Percentiles rank a stretch among this genome's conserved stretches.
These are phyloP conservation scores for Platanthera guangdongensis DNA, from an alignment of 106 monocot genomes.

Conservation along the genomic window DNA sequence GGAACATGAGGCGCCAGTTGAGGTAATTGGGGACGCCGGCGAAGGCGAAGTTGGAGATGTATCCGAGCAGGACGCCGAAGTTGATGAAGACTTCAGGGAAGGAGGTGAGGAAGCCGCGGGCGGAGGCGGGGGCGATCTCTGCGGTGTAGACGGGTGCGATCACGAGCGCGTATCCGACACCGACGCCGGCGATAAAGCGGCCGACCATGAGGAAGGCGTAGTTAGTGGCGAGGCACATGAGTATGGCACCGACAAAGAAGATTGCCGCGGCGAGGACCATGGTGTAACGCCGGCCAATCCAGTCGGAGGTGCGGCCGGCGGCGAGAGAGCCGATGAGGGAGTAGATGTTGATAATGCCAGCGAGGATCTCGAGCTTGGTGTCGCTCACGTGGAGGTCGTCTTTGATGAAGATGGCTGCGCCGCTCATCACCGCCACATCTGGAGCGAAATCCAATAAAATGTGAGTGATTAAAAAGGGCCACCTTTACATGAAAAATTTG, in stretches of 20 bases:
- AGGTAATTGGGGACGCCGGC: constrained; percentile 4
- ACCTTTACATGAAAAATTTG: too few relatives aligned
- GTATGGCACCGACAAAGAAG: constrained; percentile 22
- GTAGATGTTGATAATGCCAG: constrained; percentile 21
- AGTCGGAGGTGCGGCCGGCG: constrained; percentile 25
- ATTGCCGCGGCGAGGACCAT: constrained; percentile 15
- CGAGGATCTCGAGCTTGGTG: constrained; percentile 17
- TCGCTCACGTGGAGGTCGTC: constrained; percentile 18
- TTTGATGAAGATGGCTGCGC: constrained; percentile 22
- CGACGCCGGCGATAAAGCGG: constrained; percentile 24
- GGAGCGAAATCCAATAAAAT: neutral
- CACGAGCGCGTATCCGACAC: constrained; percentile 34
- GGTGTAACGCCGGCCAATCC: constrained; percentile 29
- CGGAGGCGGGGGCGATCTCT: constrained; percentile 24
- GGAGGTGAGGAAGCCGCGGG: constrained; percentile 39
- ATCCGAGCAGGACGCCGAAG: constrained; percentile 27
- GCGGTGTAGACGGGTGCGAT: constrained; percentile 42
- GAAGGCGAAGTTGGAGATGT: constrained; percentile 36
- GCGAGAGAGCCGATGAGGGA: constrained; percentile 20
- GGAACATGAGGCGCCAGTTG: constrained; percentile 21
- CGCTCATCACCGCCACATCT: constrained; percentile 30
- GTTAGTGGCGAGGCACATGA: constrained; percentile 19
- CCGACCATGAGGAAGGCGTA: constrained; percentile 27
- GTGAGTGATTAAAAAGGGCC: too few relatives aligned
- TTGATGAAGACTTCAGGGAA: constrained; percentile 36